Base-by-base conservation (phyloP, 2,329 filamentous ascomycete species). In the Coniochaeta sp. region DNA sequence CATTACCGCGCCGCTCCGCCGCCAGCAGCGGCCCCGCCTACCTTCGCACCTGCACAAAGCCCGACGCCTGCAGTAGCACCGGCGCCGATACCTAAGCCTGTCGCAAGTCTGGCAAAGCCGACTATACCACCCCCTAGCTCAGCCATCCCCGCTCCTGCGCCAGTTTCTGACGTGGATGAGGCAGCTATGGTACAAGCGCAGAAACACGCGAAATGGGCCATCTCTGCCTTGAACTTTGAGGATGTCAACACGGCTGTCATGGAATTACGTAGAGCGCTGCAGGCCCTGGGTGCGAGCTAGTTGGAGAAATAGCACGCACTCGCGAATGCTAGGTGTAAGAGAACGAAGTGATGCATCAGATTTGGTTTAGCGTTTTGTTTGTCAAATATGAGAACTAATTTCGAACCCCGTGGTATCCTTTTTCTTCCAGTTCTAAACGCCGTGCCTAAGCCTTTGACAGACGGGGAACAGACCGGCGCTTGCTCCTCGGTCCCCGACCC, bases 181-280 rank as follows among this genome's bases (percentile, higher is more conserved):
- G 77, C 81, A 62, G 80, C 89, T 0, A 88, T 97, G 38, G 78
- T 85, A 38, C 83, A 87, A 67, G 93, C 95, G 5, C 92, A 96
- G 72, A 99, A 98, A 72, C 95, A 98, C 76, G 93, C 93, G 1
- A 92, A 91, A 68, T 99, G 91, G 91, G 95, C 95, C 0, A 96
- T 98, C 47, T 97, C 93, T 12, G 95, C 95, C 0, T 77, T 99
- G 56, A 96, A 97, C 68, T 99, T 99, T 73, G 95, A 99, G 67
- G 95, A 99, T 71, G 89, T 96, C 1, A 81, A 88, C 1, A 99
- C 95, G 0, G 95, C 95, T 0, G 87, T 98, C 5, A 87, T 88
- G 68, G 93, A 99, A 70, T 73, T 99, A 63, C 84, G 85, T 58
- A 86, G 84, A 62, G 95, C 95, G 3, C 75, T 99, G 63, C 78